Evolutionary conservation across 768 basidiomycete genomes (phyloP).

Genomic region (Chlorophyllum brunneum): DNA sequence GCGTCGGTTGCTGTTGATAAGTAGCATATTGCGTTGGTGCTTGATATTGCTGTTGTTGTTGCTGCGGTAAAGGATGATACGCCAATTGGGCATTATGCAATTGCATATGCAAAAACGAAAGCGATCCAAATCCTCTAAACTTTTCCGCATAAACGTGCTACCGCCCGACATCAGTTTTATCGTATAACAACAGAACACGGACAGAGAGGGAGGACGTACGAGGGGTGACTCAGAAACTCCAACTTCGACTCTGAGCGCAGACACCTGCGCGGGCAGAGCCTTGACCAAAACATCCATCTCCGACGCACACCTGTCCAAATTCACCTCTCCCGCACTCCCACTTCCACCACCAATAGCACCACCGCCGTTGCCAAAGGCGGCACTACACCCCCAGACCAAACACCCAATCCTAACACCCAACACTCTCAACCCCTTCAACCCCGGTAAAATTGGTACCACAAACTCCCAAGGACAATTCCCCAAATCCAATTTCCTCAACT

Average conservation of each 20-base stretch:
- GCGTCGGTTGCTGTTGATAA: neutral
- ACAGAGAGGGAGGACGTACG: conserved; percentile 27
- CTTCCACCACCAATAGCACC: neutral
- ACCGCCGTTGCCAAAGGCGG: too few species aligned
- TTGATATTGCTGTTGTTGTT: conserved; percentile 41
- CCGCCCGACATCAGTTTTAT: neutral
- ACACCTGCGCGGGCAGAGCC: conserved; percentile 29
- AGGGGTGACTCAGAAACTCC: conserved; percentile 48
- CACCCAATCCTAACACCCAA: conserved; percentile 51
- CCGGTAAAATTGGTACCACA: conserved; percentile 45
- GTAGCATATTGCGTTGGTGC: neutral
- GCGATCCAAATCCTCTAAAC: conserved; percentile 44
- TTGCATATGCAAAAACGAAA: conserved; percentile 61
- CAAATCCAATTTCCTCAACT: conserved; percentile 53
- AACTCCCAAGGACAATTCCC: conserved; percentile 67
- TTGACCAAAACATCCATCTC: conserved; percentile 8
- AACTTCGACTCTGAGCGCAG: conserved; percentile 57
- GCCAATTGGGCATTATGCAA: conserved; percentile 21
- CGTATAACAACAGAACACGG: neutral
- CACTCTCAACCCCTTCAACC: conserved; percentile 48
- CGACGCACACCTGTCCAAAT: neutral
- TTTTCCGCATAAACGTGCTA: conserved; percentile 51
- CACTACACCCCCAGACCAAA: neutral
- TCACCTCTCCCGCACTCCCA: neutral
- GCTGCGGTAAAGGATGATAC: conserved; percentile 14